Percentiles rank a stretch among this genome's conserved stretches.
Conservation (phyloP, 306 rosid species). For the Fagus sylvatica region DNA sequence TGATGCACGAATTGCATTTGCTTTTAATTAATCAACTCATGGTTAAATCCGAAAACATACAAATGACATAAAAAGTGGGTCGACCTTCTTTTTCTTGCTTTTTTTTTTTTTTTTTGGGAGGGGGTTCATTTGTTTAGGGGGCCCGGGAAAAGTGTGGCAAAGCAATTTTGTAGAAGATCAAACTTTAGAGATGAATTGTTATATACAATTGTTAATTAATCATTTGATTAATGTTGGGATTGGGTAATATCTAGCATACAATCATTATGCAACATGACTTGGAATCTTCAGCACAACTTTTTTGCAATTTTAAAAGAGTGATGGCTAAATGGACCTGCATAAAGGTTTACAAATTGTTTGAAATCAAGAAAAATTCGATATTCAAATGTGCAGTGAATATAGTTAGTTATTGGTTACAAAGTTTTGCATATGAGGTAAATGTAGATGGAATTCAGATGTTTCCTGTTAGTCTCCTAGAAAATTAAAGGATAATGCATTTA, state of each 20-base stretch:
- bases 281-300: not conserved
- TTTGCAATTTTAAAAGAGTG: not conserved
- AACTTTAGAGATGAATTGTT: not conserved
- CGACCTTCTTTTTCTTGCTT: too few relatives aligned
- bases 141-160: too few relatives aligned
- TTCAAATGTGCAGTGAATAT: not conserved
- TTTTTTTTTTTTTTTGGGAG: too few relatives aligned
- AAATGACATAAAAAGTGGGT: too few relatives aligned
- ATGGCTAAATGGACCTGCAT: not conserved
- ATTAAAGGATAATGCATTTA: not conserved
- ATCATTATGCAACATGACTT: not conserved
- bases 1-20: too few relatives aligned
- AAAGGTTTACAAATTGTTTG: not conserved
- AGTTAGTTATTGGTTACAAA: not conserved
- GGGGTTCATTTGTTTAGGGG: too few relatives aligned
- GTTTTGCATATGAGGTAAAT: not conserved
- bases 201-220: not conserved
- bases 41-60: too few relatives aligned
- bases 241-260: constrained; percentile 20
- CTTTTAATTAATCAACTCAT: too few relatives aligned
- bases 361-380: not conserved
- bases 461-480: not conserved
- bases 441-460: not conserved
- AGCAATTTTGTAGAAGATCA: too few relatives aligned
- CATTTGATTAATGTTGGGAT: constrained; percentile 13